Conservation (phyloP, 306 rosid species). For the Echinosophora koreensis region DNA sequence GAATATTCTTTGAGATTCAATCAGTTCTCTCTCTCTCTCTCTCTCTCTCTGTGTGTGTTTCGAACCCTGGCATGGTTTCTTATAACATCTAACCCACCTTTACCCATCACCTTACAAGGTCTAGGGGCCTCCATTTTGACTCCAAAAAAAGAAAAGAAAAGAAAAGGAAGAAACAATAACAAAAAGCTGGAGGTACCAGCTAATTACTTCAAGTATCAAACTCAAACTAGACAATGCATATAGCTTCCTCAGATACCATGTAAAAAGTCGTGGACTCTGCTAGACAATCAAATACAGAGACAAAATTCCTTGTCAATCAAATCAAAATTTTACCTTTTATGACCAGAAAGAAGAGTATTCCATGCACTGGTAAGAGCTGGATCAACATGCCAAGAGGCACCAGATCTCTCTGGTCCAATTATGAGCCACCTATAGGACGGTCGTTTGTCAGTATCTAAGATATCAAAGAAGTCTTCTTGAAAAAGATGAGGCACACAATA, state of each 20-base stretch:
- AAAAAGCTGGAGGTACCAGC: conserved; percentile 33
- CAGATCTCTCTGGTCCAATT: conserved; percentile 97
- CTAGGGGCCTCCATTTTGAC: not conserved
- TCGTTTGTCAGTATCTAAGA: conserved; percentile 76
- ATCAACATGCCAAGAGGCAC: conserved; percentile 99
- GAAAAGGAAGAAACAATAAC: not conserved
- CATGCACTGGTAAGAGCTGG: conserved; percentile 99
- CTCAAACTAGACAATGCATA: conserved; percentile 36
- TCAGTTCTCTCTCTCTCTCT: no score
- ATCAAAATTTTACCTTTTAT: conserved; percentile 72
- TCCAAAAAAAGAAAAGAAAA: conserved; percentile 8
- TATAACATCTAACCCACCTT: conserved; percentile 6
- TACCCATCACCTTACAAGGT: conserved; percentile 26
- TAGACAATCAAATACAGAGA: conserved; percentile 31
- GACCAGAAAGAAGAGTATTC: conserved; percentile 95
- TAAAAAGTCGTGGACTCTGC: conserved; percentile 31
- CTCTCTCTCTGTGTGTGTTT: no score
- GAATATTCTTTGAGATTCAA: no score
- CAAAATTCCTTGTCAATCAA: conserved; percentile 27
- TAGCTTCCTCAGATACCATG: conserved; percentile 35
- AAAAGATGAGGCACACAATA: conserved; percentile 88
- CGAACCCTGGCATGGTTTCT: no score
- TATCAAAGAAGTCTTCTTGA: conserved; percentile 89
- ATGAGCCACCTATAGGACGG: conserved; percentile 98
- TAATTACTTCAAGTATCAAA: conserved; percentile 31